Conservation (phyloP, 2,329 filamentous ascomycete genomes). For the Rosellinia necatrix region DNA sequence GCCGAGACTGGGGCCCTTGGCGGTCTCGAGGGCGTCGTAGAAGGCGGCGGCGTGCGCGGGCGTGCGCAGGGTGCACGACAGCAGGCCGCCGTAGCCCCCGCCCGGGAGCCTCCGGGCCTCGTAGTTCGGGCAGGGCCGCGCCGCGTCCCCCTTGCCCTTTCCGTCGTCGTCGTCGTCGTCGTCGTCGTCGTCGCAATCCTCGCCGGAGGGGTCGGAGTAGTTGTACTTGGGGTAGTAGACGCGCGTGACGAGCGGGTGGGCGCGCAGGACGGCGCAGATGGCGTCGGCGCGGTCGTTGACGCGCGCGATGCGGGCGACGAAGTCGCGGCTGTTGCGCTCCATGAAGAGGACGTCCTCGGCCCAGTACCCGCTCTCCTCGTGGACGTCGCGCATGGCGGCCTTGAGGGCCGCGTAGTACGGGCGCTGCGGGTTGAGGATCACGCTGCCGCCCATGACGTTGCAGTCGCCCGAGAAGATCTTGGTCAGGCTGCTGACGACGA, state of each 20-base stretch:
- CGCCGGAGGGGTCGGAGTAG: slow-evolving; percentile 72
- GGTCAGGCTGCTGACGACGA: slow-evolving; percentile 92
- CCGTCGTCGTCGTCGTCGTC: too few species aligned
- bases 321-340: slow-evolving; percentile 95
- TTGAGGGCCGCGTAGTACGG: slow-evolving; percentile 75
- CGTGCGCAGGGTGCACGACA: slow-evolving; percentile 80
- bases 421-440: slow-evolving; percentile 67
- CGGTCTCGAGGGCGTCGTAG: slow-evolving; percentile 82
- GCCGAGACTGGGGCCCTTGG: slow-evolving; percentile 92
- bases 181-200: too few species aligned
- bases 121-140: slow-evolving; percentile 72
- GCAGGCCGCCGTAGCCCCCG: slow-evolving; percentile 86
- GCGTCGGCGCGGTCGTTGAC: slow-evolving; percentile 86
- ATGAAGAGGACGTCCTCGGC: slow-evolving; percentile 92
- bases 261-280: slow-evolving; percentile 72
- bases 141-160: too few species aligned
- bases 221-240: slow-evolving; percentile 88
- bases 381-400: slow-evolving; percentile 64
- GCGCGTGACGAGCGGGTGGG: slow-evolving; percentile 68
- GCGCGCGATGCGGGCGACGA: slow-evolving; percentile 77
- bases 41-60: slow-evolving; percentile 76
- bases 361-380: slow-evolving; percentile 93
- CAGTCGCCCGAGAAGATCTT: slow-evolving; percentile 98
- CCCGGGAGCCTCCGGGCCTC: slow-evolving; percentile 74
- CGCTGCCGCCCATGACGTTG: slow-evolving; percentile 94